These are phyloP conservation scores for Neurospora tetraspora DNA, from an alignment of 495 filamentous ascomycete genomes.

Conservation along the genomic window DNA sequence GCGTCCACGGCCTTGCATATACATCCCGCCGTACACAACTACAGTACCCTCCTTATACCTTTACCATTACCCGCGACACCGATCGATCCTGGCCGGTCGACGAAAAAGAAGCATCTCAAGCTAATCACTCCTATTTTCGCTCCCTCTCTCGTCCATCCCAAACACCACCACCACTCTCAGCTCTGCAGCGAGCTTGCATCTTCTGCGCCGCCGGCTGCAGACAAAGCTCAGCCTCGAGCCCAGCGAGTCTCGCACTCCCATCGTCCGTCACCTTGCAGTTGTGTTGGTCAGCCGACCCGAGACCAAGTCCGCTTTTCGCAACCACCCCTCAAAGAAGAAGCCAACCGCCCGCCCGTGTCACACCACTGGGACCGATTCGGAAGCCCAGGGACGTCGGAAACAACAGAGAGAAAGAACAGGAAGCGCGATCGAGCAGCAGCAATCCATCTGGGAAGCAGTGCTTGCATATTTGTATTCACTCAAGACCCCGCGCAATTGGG, in stretches of 20 bases:
- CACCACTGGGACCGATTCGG: background rate
- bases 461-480: slow-evolving; percentile 7
- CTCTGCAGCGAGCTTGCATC: background rate
- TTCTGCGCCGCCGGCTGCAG: background rate
- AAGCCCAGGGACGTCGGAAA: background rate
- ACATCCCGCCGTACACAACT: background rate
- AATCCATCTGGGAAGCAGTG: background rate
- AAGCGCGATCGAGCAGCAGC: background rate
- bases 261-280: background rate
- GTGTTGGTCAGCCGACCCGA: background rate
- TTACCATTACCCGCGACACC: background rate
- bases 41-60: too few species aligned
- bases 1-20: background rate
- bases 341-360: background rate
- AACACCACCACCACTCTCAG: background rate
- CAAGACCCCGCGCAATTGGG: background rate
- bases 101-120: background rate
- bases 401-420: background rate
- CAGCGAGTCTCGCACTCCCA: background rate
- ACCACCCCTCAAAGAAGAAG: background rate
- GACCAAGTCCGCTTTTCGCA: background rate
- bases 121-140: background rate
- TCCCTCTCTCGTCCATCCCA: background rate
- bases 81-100: background rate
- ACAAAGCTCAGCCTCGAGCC: background rate